Percentiles rank a stretch among this genome's conserved stretches.
These are phyloP conservation scores for Drechslera avenae DNA, from an alignment of 2,329 filamentous ascomycete species.

Conservation along the genomic window DNA sequence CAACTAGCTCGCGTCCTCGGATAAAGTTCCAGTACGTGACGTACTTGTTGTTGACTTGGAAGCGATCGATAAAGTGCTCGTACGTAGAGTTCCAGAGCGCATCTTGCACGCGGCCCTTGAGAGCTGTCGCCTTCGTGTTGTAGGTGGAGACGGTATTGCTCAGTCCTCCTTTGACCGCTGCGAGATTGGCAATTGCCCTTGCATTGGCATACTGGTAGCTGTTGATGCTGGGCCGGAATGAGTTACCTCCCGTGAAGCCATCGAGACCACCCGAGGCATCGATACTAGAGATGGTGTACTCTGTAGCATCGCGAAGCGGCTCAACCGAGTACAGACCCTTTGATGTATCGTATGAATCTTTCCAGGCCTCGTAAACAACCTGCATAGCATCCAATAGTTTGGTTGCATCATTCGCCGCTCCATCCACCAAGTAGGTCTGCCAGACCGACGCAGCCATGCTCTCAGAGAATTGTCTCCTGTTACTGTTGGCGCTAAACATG, in stretches of 20 bases:
- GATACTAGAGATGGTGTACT: conserved; percentile 54
- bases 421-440: conserved; percentile 51
- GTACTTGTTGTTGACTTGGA: conserved; percentile 46
- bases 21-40: conserved; percentile 51
- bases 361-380: conserved; percentile 46
- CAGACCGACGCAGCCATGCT: conserved; percentile 51
- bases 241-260: conserved; percentile 49
- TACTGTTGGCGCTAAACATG: conserved; percentile 48
- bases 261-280: conserved; percentile 50
- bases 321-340: conserved; percentile 53
- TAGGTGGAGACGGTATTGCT: conserved; percentile 17
- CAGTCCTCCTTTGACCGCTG: conserved; percentile 35
- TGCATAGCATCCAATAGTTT: conserved; percentile 46
- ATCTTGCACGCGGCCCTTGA: conserved; percentile 48
- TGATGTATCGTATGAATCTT: conserved; percentile 47
- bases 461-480: conserved; percentile 53
- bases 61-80: conserved; percentile 53
- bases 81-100: conserved; percentile 53
- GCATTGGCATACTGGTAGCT: conserved; percentile 54
- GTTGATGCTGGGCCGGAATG: conserved; percentile 54
- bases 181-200: conserved; percentile 49
- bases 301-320: conserved; percentile 52
- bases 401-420: conserved; percentile 41
- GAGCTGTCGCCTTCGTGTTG: conserved; percentile 35
- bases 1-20: conserved; percentile 52